Percentiles rank a stretch among this genome's conserved stretches.
phyloP scores from a whole-genome alignment of 495 filamentous ascomycete genomes.

The Hypoxylon lienhwacheense region DNA sequence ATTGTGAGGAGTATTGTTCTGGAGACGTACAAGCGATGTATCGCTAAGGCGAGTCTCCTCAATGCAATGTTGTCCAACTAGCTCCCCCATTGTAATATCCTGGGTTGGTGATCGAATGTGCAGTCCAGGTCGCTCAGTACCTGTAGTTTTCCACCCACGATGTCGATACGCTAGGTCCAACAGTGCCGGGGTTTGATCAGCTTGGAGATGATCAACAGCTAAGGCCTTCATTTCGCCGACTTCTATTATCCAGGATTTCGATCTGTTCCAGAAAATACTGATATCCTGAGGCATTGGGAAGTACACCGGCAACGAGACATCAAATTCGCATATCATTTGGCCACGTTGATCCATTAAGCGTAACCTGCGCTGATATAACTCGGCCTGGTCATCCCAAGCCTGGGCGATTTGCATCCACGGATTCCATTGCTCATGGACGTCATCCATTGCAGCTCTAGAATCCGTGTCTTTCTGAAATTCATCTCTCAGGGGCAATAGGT shows the following conservation, averaged over 20 bases:
- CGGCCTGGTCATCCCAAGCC: slow-evolving; percentile 47
- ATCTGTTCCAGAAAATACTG: slow-evolving; percentile 53
- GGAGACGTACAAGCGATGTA: slow-evolving; percentile 42
- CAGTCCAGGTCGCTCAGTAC: slow-evolving; percentile 49
- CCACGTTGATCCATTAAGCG: slow-evolving; percentile 40
- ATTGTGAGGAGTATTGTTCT: too few species aligned
- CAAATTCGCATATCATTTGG: slow-evolving; percentile 42
- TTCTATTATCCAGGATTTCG: slow-evolving; percentile 45
- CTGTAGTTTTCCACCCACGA: slow-evolving; percentile 32
- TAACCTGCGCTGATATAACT: slow-evolving; percentile 38
- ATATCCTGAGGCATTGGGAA: slow-evolving; percentile 49
- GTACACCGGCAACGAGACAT: slow-evolving; percentile 49
- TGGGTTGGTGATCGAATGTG: slow-evolving; percentile 36
- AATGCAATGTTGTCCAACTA: slow-evolving; percentile 24
- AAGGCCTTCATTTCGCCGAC: slow-evolving; percentile 35
- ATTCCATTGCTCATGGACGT: slow-evolving; percentile 60
- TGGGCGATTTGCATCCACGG: slow-evolving; percentile 67
- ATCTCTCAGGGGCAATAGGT: slow-evolving; percentile 66
- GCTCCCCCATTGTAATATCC: slow-evolving; percentile 23
- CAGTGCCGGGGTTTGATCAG: slow-evolving; percentile 50
- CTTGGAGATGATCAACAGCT: slow-evolving; percentile 25
- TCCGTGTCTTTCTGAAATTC: slow-evolving; percentile 47
- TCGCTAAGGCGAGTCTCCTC: slow-evolving; percentile 3
- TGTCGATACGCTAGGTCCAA: slow-evolving; percentile 55
- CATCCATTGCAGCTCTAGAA: slow-evolving; percentile 49